These are phyloP conservation scores for Sextonia rubra DNA, from an alignment of 164 flowering plant species.

Conservation along the genomic window DNA sequence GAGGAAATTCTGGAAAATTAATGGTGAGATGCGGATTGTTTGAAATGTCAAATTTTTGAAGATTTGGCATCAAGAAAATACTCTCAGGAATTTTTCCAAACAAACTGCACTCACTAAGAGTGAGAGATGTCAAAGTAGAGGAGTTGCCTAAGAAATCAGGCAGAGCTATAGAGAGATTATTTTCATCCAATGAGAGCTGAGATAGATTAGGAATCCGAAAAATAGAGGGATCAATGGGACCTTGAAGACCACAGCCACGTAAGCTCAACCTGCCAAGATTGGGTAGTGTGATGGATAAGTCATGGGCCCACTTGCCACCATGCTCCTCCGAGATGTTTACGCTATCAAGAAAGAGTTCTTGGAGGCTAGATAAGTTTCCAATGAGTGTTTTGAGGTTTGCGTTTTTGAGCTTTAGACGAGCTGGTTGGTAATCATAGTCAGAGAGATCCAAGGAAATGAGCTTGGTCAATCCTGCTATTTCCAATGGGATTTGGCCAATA, in stretches of 20 bases:
- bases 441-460: neutral
- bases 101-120: slow-evolving; percentile 14
- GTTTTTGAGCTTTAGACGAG: neutral
- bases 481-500: neutral
- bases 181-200: neutral
- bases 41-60: slow-evolving; percentile 21
- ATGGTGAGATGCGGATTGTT: slow-evolving; percentile 21
- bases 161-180: slow-evolving; percentile 8
- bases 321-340: slow-evolving; percentile 24
- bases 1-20: neutral
- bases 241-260: slow-evolving; percentile 22
- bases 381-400: slow-evolving; percentile 24
- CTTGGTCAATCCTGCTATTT: neutral
- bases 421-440: neutral
- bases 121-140: neutral
- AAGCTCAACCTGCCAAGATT: slow-evolving; percentile 29
- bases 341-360: slow-evolving; percentile 28
- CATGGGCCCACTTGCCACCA: slow-evolving; percentile 21
- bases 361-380: slow-evolving; percentile 21
- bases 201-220: neutral
- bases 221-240: slow-evolving; percentile 17
- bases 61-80: slow-evolving; percentile 18
- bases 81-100: slow-evolving; percentile 26
- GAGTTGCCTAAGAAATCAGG: slow-evolving; percentile 25
- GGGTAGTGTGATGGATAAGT: slow-evolving; percentile 28